These are phyloP conservation scores for Fagopyrum esculentum DNA, from an alignment of 148 eudicot species.

Conservation along the genomic window DNA sequence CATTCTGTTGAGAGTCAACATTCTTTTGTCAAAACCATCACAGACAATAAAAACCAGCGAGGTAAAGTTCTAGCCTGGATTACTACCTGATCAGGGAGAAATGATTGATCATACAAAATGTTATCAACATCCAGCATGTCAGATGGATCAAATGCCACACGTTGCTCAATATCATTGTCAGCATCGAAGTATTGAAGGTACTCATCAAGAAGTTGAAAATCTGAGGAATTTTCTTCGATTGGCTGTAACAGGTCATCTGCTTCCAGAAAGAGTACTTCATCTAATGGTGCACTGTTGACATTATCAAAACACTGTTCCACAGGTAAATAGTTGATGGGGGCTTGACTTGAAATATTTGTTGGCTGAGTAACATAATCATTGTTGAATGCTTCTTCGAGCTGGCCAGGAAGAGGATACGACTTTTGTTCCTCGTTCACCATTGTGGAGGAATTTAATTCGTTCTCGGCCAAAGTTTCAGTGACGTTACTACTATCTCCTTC, in stretches of 20 bases:
- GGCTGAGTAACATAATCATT: constrained; percentile 53
- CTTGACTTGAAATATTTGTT: constrained; percentile 29
- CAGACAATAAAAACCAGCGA: not conserved
- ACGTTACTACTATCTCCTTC: constrained; percentile 29
- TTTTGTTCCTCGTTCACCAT: constrained; percentile 24
- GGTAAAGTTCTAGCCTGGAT: not conserved
- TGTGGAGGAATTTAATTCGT: constrained; percentile 11
- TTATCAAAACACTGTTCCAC: constrained; percentile 41
- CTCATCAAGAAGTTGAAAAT: constrained; percentile 42
- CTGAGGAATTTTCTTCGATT: constrained; percentile 29
- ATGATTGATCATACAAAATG: constrained; percentile 31
- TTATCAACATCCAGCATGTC: constrained; percentile 24
- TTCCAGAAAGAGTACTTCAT: constrained; percentile 50
- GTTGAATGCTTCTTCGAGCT: constrained; percentile 35
- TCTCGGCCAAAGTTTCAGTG: constrained; percentile 15
- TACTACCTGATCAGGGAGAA: constrained; percentile 35
- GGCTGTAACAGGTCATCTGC: constrained; percentile 49
- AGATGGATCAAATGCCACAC: constrained; percentile 33
- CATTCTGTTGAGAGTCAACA: constrained; percentile 26
- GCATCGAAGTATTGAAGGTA: constrained; percentile 42
- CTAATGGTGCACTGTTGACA: constrained; percentile 22
- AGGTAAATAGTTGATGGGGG: constrained; percentile 42
- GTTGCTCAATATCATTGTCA: constrained; percentile 32
- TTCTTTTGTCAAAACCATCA: not conserved
- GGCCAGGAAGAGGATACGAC: constrained; percentile 32